Evolutionary conservation across 441 rosid genomes (phyloP), one percentile per base, ranked within the genome.

Genomic region (Mallotus repandus): DNA sequence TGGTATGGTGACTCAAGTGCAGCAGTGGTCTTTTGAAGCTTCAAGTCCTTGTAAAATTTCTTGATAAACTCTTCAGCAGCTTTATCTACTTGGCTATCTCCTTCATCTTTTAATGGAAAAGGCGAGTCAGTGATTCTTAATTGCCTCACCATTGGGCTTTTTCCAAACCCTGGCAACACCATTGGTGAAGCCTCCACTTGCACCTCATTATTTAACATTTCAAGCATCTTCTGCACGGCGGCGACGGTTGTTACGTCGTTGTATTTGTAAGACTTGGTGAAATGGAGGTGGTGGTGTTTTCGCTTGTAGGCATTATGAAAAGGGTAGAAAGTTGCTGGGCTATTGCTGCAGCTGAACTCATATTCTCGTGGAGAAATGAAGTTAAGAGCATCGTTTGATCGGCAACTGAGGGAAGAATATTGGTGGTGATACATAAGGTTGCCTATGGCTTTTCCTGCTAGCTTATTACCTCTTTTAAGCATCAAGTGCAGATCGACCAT

Each of bases 111-210:
- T 45, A 88, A 65, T 0, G 98, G 94, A 68, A 87, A 94, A 11
- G 98, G 98, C 1, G 98, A 94, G 82, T 92, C 98, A 10, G 95
- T 94, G 73, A 94, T 89, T 77, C 97, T 85, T 66, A 92, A 82
- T 77, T 84, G 97, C 76, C 93, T 86, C 65, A 76, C 97, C 81
- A 84, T 68, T 4, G 91, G 95, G 21, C 87, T 87, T 60, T 79
- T 70, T 18, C 92, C 92, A 13, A 90, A 90, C 38, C 89, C 92
- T 0, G 92, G 91, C 58, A 86, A 66, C 66, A 74, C 67, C 78
- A 77, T 18, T 0, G 96, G 88, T 0, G 98, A 80, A 9, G 87
- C 73, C 69, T 59, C 83, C 43, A 59, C 75, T 64, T 11, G 78
- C 13, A 60, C 75, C 45, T 52, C 75, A 22, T 48, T 84, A 60